Base-by-base conservation (phyloP, 2,329 filamentous ascomycete genomes). In the Cladosporium sphaerospermum region DNA sequence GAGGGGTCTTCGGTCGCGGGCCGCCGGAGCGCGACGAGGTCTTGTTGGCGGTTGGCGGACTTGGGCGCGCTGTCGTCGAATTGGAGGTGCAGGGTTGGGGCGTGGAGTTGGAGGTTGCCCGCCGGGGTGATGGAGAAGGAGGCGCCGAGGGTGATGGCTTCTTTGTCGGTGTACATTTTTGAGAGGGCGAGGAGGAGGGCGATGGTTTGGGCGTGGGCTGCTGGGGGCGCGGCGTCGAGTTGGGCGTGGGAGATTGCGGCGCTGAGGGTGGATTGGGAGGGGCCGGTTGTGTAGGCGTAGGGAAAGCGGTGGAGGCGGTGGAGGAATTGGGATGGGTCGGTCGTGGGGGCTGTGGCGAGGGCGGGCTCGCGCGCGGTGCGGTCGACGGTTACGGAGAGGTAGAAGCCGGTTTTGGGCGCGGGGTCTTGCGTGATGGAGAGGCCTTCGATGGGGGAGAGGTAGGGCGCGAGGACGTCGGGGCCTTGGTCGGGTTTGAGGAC, bases 61-160 rank as follows among this genome's bases (percentile, higher is more conserved):
- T 78, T 77, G 68, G 80, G 83, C 0, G 84, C 83, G 2, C 85
- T 83, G 69, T 88, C 84, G 68, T 88, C 85, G 70, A 88, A 86
- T 55, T 80, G 79, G 61, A 87, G 80, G 45, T 75, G 73, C 1
- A 83, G 78, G 37, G 71, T 72, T 32, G 75, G 75, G 13, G 84
- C 69, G 49, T 78, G 71, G 1, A 86, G 60, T 6, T 58, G 54
- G 36, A 67, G 50, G 44, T 64, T 64, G 2, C 65, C 63, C 14
- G 74, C 71, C 39, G 59, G 56, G 9, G 71, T 65, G 10, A 78
- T 61, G 1, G 75, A 71, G 55, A 81, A 67, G 28, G 69, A 70
- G 13, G 78, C 76, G 56, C 81, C 76, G 1, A 86, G 69, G 4
- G 81, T 74, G 60, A 85, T 80, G 2, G 83, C 85, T 71, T 88